Evolutionary conservation across 352 stramenopile genomes (phyloP).

Genomic region (Phytopythium boreale): DNA sequence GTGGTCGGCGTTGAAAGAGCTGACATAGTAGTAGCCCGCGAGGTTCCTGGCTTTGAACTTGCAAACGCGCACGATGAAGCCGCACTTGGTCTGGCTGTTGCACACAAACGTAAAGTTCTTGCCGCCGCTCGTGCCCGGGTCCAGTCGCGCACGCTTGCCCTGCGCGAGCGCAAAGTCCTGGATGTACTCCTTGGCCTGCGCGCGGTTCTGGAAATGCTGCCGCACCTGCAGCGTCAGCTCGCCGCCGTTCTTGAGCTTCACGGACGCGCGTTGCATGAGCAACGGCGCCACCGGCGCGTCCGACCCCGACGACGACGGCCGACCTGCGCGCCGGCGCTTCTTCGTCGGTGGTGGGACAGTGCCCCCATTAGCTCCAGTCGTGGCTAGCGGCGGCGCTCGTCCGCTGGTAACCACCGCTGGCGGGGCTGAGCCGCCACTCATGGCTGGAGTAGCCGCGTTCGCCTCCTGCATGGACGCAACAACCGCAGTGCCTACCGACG

Average conservation of each 20-base stretch:
- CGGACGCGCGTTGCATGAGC: constrained; percentile 19
- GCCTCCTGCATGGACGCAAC: not conserved
- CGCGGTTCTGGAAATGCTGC: constrained; percentile 32
- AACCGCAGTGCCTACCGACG: not conserved
- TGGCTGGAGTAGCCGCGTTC: no score
- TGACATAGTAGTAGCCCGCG: constrained; percentile 30
- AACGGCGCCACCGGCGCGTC: not conserved
- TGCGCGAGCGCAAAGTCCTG: constrained; percentile 51
- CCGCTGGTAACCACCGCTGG: no score
- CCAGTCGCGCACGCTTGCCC: constrained; percentile 37
- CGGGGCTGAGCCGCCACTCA: no score
- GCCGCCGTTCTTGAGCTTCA: constrained; percentile 27
- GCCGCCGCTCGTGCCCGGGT: constrained; percentile 31
- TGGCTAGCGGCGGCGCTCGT: not conserved
- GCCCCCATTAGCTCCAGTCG: not conserved
- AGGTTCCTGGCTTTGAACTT: constrained; percentile 26
- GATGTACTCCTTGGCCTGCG: constrained; percentile 36
- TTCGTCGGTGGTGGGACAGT: constrained; percentile 4
- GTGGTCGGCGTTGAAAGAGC: constrained; percentile 33
- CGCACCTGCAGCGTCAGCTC: constrained; percentile 30
- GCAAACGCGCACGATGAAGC: constrained; percentile 36
- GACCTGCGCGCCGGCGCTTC: constrained; percentile 20
- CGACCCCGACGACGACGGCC: not conserved
- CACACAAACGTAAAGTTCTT: constrained; percentile 55
- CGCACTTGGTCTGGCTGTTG: constrained; percentile 38